Evolutionary conservation across 2,329 filamentous ascomycete species (phyloP), one percentile per base, ranked within the genome.

Genomic region (Cordyceps pruinosa): DNA sequence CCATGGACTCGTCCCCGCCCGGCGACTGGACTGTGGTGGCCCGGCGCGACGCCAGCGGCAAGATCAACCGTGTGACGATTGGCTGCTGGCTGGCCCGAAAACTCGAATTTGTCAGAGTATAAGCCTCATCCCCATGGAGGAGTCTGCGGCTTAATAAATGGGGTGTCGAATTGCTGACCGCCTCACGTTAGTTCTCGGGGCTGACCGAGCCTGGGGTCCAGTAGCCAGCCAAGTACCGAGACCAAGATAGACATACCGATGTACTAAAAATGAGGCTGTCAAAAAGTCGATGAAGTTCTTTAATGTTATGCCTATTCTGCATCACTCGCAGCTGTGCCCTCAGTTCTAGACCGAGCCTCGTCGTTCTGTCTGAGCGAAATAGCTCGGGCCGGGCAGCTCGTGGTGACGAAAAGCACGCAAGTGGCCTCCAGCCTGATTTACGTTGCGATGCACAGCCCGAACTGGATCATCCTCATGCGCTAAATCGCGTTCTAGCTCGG

Each of bases 21-120:
- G 73, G 73, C 4, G 68, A 75, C 51, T 76, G 74, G 74, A 76
- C 74, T 0, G 59, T 76, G 1, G 66, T 70, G 4, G 70, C 76
- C 30, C 61, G 60, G 25, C 64, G 68, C 12, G 59, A 64, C 52
- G 63, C 63, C 5, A 48, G 59, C 5, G 64, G 66, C 17, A 54
- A 37, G 4, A 61, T 73, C 0, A 49, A 47, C 5, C 64, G 64
- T 1, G 62, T 68, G 10, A 72, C 61, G 1, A 66, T 75, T 47
- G 73, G 73, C 10, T 76, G 73, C 57, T 75, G 73, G 73, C 55
- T 75, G 19, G 72, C 73, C 2, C 69, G 72, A 56, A 60, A 61
- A 39, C 47, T 63, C 3, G 45, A 61, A n/a, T 59, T 35, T 49
- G 48, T 44, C 21, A 39, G 39, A 17, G 6, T 47, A 3, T 52